phyloP scores from a whole-genome alignment of 2,329 filamentous ascomycete genomes.

The Exophiala viscosa region DNA sequence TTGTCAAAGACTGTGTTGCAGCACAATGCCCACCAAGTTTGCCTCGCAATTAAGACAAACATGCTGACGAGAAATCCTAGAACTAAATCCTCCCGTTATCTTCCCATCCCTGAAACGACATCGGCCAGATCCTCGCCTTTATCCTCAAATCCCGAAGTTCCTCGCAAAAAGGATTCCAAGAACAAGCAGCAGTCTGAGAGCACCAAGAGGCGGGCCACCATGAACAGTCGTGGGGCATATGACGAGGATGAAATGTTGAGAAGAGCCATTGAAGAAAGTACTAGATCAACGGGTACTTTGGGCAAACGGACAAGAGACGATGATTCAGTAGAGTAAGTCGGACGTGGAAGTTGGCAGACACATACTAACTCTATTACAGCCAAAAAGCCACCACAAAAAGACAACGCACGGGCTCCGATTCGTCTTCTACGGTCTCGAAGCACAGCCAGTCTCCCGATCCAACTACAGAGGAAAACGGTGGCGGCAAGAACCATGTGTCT shows the following conservation, averaged over 20 bases:
- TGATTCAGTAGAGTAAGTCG: conserved; percentile 86
- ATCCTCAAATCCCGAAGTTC: conserved; percentile 40
- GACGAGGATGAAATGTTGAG: conserved; percentile 89
- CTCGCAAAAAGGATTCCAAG: conserved; percentile 45
- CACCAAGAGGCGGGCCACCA: conserved; percentile 85
- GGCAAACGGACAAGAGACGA: conserved; percentile 84
- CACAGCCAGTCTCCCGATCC: conserved; percentile 39
- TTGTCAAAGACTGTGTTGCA: background rate
- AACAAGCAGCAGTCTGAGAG: conserved; percentile 50
- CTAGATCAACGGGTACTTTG: conserved; percentile 62
- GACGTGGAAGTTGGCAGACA: background rate
- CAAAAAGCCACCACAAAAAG: conserved; percentile 70
- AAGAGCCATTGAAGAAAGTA: conserved; percentile 86
- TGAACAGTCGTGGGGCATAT: conserved; percentile 95
- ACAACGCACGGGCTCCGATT: conserved; percentile 76
- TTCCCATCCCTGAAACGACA: conserved; percentile 54
- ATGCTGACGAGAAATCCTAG: conserved; percentile 36
- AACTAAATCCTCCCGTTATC: conserved; percentile 60
- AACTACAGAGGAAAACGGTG: conserved; percentile 61
- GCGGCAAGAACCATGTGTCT: conserved; percentile 11
- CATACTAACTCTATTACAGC: conserved; percentile 44
- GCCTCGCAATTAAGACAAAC: background rate
- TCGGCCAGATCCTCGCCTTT: conserved; percentile 43
- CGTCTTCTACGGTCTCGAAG: conserved; percentile 56
- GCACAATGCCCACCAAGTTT: background rate